Evolutionary conservation across 2,329 filamentous ascomycete genomes (phyloP).

Genomic region (Dendryphion nanum): DNA sequence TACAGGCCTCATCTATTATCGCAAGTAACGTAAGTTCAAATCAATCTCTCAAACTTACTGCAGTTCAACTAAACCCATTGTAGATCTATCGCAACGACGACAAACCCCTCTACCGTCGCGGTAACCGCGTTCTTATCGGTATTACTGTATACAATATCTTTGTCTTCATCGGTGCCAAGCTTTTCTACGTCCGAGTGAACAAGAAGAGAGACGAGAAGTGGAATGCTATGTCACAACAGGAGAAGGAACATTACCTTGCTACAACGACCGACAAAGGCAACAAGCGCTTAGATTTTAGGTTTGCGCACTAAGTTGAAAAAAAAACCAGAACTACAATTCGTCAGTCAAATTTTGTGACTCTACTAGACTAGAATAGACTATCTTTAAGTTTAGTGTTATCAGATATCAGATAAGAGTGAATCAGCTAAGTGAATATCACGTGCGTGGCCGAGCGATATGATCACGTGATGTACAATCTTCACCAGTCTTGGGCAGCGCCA

Average conservation of each 20-base stretch:
- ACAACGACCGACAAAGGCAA: constrained; percentile 40
- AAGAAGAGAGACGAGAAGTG: constrained; percentile 32
- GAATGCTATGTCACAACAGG: constrained; percentile 31
- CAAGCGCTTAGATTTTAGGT: constrained; percentile 35
- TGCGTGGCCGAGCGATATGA: too few species aligned
- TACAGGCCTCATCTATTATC: constrained; percentile 22
- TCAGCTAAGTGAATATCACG: too few species aligned
- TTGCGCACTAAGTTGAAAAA: constrained; percentile 26
- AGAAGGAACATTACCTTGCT: constrained; percentile 35
- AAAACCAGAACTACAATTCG: too few species aligned
- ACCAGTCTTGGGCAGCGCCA: too few species aligned
- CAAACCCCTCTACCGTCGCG: constrained; percentile 49
- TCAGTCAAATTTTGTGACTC: too few species aligned
- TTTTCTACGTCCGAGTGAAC: constrained; percentile 55
- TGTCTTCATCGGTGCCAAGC: constrained; percentile 52
- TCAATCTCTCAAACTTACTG: not conserved
- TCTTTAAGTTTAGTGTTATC: too few species aligned
- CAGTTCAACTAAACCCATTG: not conserved
- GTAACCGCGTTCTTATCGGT: constrained; percentile 55
- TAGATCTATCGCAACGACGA: constrained; percentile 57
- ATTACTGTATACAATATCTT: constrained; percentile 52
- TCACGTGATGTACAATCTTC: too few species aligned
- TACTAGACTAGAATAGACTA: too few species aligned
- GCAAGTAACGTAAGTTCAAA: constrained; percentile 11
- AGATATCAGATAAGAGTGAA: too few species aligned